Conservation (phyloP, 768 basidiomycete species). For the Lanmaoa rubissima region DNA sequence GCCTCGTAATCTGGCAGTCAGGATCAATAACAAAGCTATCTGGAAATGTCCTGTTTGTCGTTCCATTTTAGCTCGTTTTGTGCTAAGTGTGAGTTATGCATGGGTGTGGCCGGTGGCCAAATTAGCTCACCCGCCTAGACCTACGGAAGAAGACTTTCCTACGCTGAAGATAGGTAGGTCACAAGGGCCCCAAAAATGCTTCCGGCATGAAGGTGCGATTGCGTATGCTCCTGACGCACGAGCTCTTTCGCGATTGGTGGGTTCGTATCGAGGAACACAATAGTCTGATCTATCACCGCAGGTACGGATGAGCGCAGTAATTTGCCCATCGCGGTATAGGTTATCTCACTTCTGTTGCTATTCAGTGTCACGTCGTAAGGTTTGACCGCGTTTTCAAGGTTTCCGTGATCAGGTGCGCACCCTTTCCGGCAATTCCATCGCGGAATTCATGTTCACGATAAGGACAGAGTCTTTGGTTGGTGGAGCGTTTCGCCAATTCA, state of each 20-base stretch:
- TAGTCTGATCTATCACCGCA: constrained; percentile 1
- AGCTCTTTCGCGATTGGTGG: constrained; percentile 29
- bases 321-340: not conserved
- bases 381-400: not conserved
- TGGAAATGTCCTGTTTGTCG: not conserved
- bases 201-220: constrained; percentile 14
- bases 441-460: constrained; percentile 19
- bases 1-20: not conserved
- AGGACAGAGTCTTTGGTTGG: constrained; percentile 17
- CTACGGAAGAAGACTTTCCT: not conserved
- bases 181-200: constrained; percentile 9
- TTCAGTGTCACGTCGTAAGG: not conserved
- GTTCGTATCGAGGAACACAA: constrained; percentile 6
- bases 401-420: not conserved
- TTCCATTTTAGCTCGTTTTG: not conserved
- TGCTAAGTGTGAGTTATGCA: not conserved
- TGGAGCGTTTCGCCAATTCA: constrained; percentile 1
- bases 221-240: constrained; percentile 7
- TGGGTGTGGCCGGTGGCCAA: constrained; percentile 19
- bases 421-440: not conserved
- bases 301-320: not conserved
- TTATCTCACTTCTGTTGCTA: not conserved
- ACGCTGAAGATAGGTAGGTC: constrained; percentile 11
- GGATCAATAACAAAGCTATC: not conserved
- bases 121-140: constrained; percentile 10